Percentiles rank a stretch among this genome's conserved stretches.
Evolutionary conservation across 2,329 filamentous ascomycete species (phyloP).

Genomic region (Ophiostoma sp.): DNA sequence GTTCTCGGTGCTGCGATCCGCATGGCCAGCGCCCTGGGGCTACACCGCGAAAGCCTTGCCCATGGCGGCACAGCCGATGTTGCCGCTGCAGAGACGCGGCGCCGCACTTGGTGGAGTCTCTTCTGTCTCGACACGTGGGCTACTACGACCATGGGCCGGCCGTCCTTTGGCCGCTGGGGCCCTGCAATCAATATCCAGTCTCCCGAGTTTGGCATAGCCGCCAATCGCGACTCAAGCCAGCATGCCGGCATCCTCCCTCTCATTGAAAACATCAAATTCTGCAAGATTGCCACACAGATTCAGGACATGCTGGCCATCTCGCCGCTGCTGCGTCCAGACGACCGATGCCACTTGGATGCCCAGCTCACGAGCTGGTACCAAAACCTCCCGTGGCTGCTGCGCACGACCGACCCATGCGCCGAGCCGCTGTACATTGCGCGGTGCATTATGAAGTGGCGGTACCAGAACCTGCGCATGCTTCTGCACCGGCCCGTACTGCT

Average conservation of each 20-base stretch:
- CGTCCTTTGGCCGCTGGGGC: constrained; percentile 63
- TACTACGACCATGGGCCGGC: constrained; percentile 63
- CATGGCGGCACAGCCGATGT: constrained; percentile 43
- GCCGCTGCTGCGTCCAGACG: constrained; percentile 60
- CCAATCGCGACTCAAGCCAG: constrained; percentile 48
- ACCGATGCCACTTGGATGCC: constrained; percentile 60
- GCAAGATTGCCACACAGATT: constrained; percentile 70
- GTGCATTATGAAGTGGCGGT: constrained; percentile 76
- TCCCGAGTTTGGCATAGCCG: constrained; percentile 50
- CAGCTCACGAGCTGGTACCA: constrained; percentile 69
- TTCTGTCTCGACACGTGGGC: constrained; percentile 72
- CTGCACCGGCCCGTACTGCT: constrained; percentile 69
- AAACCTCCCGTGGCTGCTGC: constrained; percentile 60
- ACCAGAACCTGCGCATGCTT: constrained; percentile 70
- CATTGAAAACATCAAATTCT: constrained; percentile 73
- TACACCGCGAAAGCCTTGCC: constrained; percentile 58
- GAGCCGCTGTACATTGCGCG: constrained; percentile 65
- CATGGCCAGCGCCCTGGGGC: constrained; percentile 67
- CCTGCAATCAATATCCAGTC: constrained; percentile 61
- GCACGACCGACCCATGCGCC: constrained; percentile 61
- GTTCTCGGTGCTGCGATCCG: constrained; percentile 65
- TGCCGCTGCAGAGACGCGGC: constrained; percentile 54
- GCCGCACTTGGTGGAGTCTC: constrained; percentile 69
- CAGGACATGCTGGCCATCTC: constrained; percentile 69
- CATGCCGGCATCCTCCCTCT: constrained; percentile 63